Conservation (phyloP, 176 grass and related monocot species). For the Ensete glaucum region DNA sequence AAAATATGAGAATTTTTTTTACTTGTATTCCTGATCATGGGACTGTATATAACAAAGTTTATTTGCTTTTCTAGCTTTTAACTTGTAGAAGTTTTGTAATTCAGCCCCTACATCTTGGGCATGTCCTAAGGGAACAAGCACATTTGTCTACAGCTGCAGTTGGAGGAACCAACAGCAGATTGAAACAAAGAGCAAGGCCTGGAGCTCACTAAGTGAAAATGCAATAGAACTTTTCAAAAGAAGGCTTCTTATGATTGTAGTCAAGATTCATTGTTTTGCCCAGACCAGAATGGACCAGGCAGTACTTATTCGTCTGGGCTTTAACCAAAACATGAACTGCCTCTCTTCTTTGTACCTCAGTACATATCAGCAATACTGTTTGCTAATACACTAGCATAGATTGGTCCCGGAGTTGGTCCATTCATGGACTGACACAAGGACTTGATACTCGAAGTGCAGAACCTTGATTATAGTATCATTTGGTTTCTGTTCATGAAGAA, state of each 20-base stretch:
- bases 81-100: neutral
- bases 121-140: neutral
- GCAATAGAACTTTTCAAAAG: neutral
- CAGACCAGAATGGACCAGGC: too few relatives aligned
- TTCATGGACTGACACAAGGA: too few relatives aligned
- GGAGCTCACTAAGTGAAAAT: neutral
- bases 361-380: too few relatives aligned
- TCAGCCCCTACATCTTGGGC: neutral
- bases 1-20: too few relatives aligned
- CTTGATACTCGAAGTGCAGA: too few relatives aligned
- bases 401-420: too few relatives aligned
- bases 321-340: too few relatives aligned
- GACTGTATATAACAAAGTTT: neutral
- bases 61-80: neutral
- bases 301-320: too few relatives aligned
- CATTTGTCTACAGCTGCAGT: neutral
- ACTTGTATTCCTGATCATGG: too few relatives aligned
- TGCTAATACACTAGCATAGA: too few relatives aligned
- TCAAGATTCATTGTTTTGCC: too few relatives aligned
- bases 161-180: neutral
- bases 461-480: neutral
- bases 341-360: too few relatives aligned
- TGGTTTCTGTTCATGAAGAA: neutral
- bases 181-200: neutral
- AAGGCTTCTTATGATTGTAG: neutral